Base-by-base conservation (phyloP, 768 basidiomycete genomes). In the Psilocybe cubensis region DNA sequence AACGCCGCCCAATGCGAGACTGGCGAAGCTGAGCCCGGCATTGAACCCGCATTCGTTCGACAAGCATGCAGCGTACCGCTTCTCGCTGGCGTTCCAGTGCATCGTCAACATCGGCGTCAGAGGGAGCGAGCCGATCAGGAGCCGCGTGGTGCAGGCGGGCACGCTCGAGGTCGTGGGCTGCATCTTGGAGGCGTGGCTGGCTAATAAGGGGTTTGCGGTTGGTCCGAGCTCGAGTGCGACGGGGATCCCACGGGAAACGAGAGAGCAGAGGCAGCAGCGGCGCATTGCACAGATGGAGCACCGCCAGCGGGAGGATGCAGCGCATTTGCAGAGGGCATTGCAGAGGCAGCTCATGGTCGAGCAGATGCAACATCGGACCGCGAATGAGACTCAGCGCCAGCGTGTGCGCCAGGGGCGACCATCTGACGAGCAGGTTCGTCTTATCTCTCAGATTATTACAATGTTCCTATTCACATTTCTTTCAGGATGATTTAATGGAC, bases 61-160 rank as follows among this genome's bases (percentile, higher is more conserved):
- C 75, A 91, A 90, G 58, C 88, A 91, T 64, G 88, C 92, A 25
- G 92, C 92, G 0, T 91, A 92, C 66, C 85, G 92, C 8, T 96
- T 97, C 69, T 89, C 89, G 0, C 84, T 98, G 56, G 96, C 96
- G 1, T 96, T 99, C 68, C 95, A 98, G 68, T 97, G 94, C 66
- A 87, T 98, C 43, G 95, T 96, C 60, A 98, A 99, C 72, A 94
- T 98, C 66, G 96, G 96, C 33, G 96, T 98, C 0, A 79, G 96
- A 27, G 96, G 96, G n/a, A 90, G 85, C 56, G 95, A 98, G 72
- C 85, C 86, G 18, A 96, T 98, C 66, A 78, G 96, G 42, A 89
- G 89, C 62, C 82, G 95, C 9, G 95, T 98, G 17, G 96, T 98
- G 4, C 93, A 97, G 72, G 94, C 95, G 0, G 95, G 96, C 17